These are phyloP conservation scores for Ogataea kodamae DNA, from an alignment of 805 yeast species.

Conservation along the genomic window DNA sequence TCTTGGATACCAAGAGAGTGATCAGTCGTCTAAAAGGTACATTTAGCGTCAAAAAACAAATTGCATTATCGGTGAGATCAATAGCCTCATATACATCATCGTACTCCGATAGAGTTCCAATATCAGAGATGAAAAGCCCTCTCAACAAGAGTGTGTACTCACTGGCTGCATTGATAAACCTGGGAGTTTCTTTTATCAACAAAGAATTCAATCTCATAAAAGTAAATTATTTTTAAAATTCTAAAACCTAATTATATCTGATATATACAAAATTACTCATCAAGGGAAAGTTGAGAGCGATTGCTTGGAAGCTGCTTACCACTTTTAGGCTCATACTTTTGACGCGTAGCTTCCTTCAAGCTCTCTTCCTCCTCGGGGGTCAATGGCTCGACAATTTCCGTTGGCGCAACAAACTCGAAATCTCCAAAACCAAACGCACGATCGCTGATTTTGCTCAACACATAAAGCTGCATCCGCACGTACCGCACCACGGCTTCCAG, in stretches of 20 bases:
- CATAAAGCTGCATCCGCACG: conserved; percentile 84
- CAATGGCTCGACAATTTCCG: conserved; percentile 69
- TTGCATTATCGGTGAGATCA: conserved; percentile 74
- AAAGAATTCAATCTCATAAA: conserved; percentile 57
- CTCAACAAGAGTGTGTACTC: conserved; percentile 42
- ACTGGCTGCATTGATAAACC: conserved; percentile 45
- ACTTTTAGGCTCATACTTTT: conserved; percentile 49
- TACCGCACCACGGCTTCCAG: conserved; percentile 88
- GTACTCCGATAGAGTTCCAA: conserved; percentile 42
- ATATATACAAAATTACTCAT: conserved; percentile 34
- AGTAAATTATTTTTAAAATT: background rate
- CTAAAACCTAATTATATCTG: conserved; percentile 6
- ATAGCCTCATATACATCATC: conserved; percentile 49
- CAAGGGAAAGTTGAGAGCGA: conserved; percentile 47
- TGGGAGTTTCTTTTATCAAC: conserved; percentile 45
- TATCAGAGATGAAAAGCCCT: conserved; percentile 37
- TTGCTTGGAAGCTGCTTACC: conserved; percentile 57
- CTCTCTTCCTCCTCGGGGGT: conserved; percentile 60
- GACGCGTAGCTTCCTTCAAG: conserved; percentile 47
- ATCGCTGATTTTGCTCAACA: conserved; percentile 80
- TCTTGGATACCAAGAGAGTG: conserved; percentile 60
- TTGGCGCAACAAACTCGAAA: conserved; percentile 80
- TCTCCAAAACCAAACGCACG: conserved; percentile 91
- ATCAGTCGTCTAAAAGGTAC: conserved; percentile 43
- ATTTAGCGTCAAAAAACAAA: conserved; percentile 50